Conservation (phyloP, 1,139 yeast genomes). For the Blastobotrys aristatus region DNA sequence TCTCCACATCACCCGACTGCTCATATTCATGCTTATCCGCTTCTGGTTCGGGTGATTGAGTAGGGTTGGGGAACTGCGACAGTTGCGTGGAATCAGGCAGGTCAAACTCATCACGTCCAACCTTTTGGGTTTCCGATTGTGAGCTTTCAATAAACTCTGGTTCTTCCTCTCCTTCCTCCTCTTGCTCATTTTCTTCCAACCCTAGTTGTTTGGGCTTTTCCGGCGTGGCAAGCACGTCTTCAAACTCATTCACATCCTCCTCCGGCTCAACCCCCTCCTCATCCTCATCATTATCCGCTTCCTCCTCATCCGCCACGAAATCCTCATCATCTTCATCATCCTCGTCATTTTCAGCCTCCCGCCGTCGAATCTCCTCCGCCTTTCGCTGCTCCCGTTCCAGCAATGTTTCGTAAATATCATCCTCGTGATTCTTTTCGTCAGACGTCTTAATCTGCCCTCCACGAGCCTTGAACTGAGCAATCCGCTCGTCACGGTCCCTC, state of each 20-base stretch:
- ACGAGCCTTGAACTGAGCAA: slow-evolving; percentile 27
- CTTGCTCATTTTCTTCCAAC: background rate
- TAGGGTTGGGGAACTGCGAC: slow-evolving; percentile 19
- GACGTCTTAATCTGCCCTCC: slow-evolving; percentile 29
- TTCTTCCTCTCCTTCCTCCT: slow-evolving; percentile 13
- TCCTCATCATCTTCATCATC: slow-evolving; percentile 23
- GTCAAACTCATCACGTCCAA: slow-evolving; percentile 5
- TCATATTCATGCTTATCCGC: slow-evolving; percentile 35
- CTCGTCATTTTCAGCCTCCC: slow-evolving; percentile 45
- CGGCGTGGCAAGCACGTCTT: background rate
- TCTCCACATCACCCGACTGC: background rate
- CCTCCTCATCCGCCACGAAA: slow-evolving; percentile 14
- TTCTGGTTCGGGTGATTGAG: slow-evolving; percentile 27
- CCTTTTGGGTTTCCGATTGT: slow-evolving; percentile 18
- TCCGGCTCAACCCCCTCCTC: slow-evolving; percentile 8
- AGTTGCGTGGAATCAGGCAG: slow-evolving; percentile 15
- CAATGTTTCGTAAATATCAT: slow-evolving; percentile 42
- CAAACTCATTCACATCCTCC: background rate
- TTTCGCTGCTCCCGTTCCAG: slow-evolving; percentile 50
- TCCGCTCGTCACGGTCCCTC: slow-evolving; percentile 26
- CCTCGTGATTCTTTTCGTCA: slow-evolving; percentile 31
- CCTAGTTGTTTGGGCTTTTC: background rate
- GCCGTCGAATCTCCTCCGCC: slow-evolving; percentile 33
- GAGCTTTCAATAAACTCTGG: slow-evolving; percentile 11
- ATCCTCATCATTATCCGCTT: slow-evolving; percentile 12